Evolutionary conservation across 768 basidiomycete species (phyloP).

Genomic region (Calocera viscosa): DNA sequence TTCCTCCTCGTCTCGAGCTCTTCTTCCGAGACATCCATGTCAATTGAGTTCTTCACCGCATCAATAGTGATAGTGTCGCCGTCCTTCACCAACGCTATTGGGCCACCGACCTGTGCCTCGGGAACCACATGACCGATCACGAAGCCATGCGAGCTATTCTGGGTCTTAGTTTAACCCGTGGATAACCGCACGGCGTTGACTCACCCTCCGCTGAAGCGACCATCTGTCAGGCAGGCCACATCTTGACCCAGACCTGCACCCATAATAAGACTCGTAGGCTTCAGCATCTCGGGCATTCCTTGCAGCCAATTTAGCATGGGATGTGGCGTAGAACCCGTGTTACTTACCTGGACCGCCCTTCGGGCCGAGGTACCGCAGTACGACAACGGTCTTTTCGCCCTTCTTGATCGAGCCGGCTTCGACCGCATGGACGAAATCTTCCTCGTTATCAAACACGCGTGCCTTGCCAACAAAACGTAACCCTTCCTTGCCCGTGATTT

Average conservation of each 20-base stretch:
- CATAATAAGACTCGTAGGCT: conserved; percentile 96
- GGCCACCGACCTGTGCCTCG: conserved; percentile 87
- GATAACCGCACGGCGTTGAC: conserved; percentile 24
- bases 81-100: conserved; percentile 79
- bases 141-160: conserved; percentile 79
- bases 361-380: conserved; percentile 90
- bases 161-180: conserved; percentile 10
- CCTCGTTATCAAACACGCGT: conserved; percentile 82
- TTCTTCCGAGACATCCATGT: conserved; percentile 56
- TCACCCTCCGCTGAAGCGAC: conserved; percentile 95
- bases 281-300: conserved; percentile 99
- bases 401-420: conserved; percentile 78
- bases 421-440: conserved; percentile 75
- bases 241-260: conserved; percentile 92
- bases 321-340: not conserved
- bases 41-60: conserved; percentile 72
- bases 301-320: conserved; percentile 16
- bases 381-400: conserved; percentile 93
- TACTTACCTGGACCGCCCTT: conserved; percentile 83
- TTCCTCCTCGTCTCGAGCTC: conserved; percentile 63
- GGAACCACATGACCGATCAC: conserved; percentile 95
- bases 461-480: conserved; percentile 82
- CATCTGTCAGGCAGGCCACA: conserved; percentile 94
- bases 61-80: conserved; percentile 82
- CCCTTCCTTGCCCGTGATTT: conserved; percentile 94